Base-by-base conservation (phyloP, 1,139 yeast species). In the Taphrina communis region DNA sequence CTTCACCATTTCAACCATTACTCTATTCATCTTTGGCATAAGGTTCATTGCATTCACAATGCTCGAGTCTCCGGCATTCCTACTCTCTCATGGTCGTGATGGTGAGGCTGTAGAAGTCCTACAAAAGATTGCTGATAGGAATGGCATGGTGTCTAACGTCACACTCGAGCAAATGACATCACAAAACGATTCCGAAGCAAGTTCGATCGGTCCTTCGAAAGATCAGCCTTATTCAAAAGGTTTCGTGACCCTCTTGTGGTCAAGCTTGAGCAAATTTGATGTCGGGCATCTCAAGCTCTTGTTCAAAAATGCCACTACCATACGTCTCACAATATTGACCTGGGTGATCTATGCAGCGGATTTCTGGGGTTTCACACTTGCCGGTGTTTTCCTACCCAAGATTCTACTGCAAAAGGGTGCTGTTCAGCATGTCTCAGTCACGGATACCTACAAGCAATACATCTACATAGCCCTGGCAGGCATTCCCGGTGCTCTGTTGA, bases 401-500 rank as follows among this genome's bases (percentile, higher is more conserved):
- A 84, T 82, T 74, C 76, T 85, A 52, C 80, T 80, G 8, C 77
- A 80, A 31, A 80, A 83, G 73, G 86, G 87, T 46, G 85, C 83
- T 8, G 72, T 72, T 31, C 68, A 73, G 14, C 84, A 81, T 11
- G 76, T 79, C 56, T 75, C 81, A 14, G 78, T 81, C 39, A 76
- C 81, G 51, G 76, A 80, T 4, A 77, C 80, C 11, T 86, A 85
- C 76, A 78, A 87, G 73, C 84, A 86, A 75, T 82, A 84, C 58
- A 77, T 84, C 63, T 80, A 86, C 66, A 82, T 83, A 60, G 84
- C 83, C 72, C 80, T 82, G 42, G 80, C 81, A 38, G 82, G 86
- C 50, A 84, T 84, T 50, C 82, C 83, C 68, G 90, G 89, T 9
- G 89, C 89, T 7, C 72, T 85, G 17, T 76, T 86, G 58, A 89